A percentile compares a stretch with the other conserved stretches of the same genome.
These are phyloP conservation scores for Microdochium bolleyi DNA, from an alignment of 2,329 filamentous ascomycete genomes.

Conservation along the genomic window DNA sequence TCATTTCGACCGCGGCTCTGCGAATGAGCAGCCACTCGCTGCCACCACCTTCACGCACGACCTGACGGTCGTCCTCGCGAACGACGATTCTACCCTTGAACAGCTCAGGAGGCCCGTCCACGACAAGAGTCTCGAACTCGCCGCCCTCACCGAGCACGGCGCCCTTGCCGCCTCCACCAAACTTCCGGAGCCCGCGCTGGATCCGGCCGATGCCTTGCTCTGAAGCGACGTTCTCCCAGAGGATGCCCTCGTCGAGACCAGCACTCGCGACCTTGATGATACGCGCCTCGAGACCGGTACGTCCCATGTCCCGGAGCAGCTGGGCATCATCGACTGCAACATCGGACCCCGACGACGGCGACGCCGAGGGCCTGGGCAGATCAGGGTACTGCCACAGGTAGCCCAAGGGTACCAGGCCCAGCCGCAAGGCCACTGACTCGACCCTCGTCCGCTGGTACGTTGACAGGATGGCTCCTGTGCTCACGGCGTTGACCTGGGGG, in stretches of 20 bases:
- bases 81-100: constrained; percentile 68
- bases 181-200: constrained; percentile 51
- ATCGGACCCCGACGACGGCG: constrained; percentile 18
- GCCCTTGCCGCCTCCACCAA: constrained; percentile 57
- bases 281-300: constrained; percentile 71
- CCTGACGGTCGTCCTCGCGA: constrained; percentile 41
- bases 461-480: constrained; percentile 84
- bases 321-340: constrained; percentile 27
- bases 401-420: constrained; percentile 76
- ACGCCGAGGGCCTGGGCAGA: constrained; percentile 38
- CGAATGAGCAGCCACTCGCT: constrained; percentile 63
- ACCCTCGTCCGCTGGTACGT: constrained; percentile 96
- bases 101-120: constrained; percentile 66
- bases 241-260: constrained; percentile 69
- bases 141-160: constrained; percentile 86
- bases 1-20: constrained; percentile 44
- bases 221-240: constrained; percentile 75
- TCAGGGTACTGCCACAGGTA: constrained; percentile 89
- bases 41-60: constrained; percentile 61
- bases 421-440: constrained; percentile 77
- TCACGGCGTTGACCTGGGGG: constrained; percentile 78
- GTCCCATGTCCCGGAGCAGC: constrained; percentile 75
- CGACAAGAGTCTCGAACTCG: constrained; percentile 88
- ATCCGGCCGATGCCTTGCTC: constrained; percentile 36
- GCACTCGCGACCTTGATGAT: constrained; percentile 94